These are phyloP conservation scores for Phytophthora europaea DNA, from an alignment of 352 stramenopile genomes.

Conservation along the genomic window DNA sequence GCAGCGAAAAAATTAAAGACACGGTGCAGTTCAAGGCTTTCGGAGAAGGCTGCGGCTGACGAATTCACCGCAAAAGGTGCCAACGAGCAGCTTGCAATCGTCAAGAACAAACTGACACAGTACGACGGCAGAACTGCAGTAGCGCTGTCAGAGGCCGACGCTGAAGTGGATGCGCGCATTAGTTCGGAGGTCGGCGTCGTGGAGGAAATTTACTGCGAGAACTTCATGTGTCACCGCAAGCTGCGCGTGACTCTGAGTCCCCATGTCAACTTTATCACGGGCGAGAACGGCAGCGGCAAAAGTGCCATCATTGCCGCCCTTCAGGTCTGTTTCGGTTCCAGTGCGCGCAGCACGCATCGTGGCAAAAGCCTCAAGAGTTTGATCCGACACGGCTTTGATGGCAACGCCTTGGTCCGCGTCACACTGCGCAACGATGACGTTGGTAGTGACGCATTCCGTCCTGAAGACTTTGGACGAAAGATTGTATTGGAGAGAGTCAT, in stretches of 20 bases:
- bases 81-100: background rate
- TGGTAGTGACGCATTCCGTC: conserved; percentile 91
- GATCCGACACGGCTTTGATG: conserved; percentile 93
- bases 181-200: conserved; percentile 95
- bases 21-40: background rate
- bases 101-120: conserved; percentile 1
- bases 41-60: background rate
- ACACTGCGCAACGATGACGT: conserved; percentile 93
- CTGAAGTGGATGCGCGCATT: conserved; percentile 24
- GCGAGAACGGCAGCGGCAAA: conserved; percentile 96
- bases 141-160: background rate
- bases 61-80: background rate
- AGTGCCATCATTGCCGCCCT: conserved; percentile 98
- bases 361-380: conserved; percentile 97
- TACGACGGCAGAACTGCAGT: conserved; percentile 2
- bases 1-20: conserved; percentile 18
- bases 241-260: conserved; percentile 87
- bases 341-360: conserved; percentile 93
- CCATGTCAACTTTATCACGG: conserved; percentile 92
- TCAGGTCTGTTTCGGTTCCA: conserved; percentile 97
- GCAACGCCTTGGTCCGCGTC: conserved; percentile 92
- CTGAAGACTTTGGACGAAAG: conserved; percentile 92
- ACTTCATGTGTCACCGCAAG: conserved; percentile 99
- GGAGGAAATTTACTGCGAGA: conserved; percentile 96
- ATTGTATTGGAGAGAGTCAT: conserved; percentile 96